These are phyloP conservation scores for Hemileccinum impolitum DNA, from an alignment of 768 basidiomycete genomes.

Conservation along the genomic window DNA sequence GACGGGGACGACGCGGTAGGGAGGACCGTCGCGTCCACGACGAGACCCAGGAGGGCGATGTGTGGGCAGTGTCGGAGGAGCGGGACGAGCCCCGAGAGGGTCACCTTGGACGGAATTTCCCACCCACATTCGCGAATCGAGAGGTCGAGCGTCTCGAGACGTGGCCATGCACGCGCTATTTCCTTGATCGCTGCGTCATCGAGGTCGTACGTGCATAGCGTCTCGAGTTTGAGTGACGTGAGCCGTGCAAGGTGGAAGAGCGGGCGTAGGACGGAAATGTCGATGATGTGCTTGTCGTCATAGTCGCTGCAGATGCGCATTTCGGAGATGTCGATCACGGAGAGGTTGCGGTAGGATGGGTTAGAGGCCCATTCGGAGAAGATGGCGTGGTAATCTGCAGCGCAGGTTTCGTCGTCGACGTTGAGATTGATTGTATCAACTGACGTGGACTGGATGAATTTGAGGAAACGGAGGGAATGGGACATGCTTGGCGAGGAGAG, in stretches of 20 bases:
- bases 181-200: constrained; percentile 24
- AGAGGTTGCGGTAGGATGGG: constrained; percentile 22
- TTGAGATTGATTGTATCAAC: constrained; percentile 33
- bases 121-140: constrained; percentile 29
- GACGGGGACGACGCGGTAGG: constrained; percentile 5
- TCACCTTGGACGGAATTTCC: constrained; percentile 29
- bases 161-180: constrained; percentile 27
- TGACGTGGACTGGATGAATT: constrained; percentile 25
- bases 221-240: constrained; percentile 25
- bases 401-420: constrained; percentile 29
- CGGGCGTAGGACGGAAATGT: constrained; percentile 22
- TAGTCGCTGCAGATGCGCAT: constrained; percentile 30
- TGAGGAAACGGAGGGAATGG: constrained; percentile 20
- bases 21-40: constrained; percentile 25
- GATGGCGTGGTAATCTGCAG: constrained; percentile 21
- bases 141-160: constrained; percentile 26
- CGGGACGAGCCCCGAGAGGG: constrained; percentile 21
- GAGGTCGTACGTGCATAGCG: constrained; percentile 25
- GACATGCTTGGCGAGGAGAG: constrained; percentile 25
- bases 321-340: constrained; percentile 27
- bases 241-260: constrained; percentile 24
- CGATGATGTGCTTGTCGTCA: constrained; percentile 29
- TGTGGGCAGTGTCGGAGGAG: constrained; percentile 23
- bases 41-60: constrained; percentile 25
- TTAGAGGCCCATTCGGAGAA: constrained; percentile 23